Conservation (phyloP, 192 early-diverging fungal genomes). For the Coemansia sp. region DNA sequence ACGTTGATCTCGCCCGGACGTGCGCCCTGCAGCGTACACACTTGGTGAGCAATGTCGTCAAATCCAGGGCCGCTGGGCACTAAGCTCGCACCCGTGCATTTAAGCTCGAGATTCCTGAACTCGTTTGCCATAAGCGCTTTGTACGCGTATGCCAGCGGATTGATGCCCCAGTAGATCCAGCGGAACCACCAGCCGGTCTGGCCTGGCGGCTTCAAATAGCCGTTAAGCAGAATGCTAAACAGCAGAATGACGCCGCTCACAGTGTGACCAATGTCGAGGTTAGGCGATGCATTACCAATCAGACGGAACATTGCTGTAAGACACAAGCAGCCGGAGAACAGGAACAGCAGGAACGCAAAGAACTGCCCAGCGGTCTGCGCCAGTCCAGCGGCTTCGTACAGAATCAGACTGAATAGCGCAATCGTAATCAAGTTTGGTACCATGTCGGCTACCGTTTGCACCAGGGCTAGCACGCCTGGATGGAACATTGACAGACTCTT, state of each 20-base stretch:
- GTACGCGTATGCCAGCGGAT: slow-evolving; percentile 69
- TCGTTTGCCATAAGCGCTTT: slow-evolving; percentile 64
- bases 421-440: slow-evolving; percentile 59
- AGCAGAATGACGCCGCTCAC: slow-evolving; percentile 59
- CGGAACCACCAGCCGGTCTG: slow-evolving; percentile 59
- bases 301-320: slow-evolving; percentile 58
- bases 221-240: slow-evolving; percentile 61
- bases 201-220: slow-evolving; percentile 60
- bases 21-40: slow-evolving; percentile 68
- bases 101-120: slow-evolving; percentile 35
- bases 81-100: slow-evolving; percentile 32
- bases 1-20: slow-evolving; percentile 57
- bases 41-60: slow-evolving; percentile 50
- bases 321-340: slow-evolving; percentile 53
- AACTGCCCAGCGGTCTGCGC: slow-evolving; percentile 54
- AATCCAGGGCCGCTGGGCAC: slow-evolving; percentile 58
- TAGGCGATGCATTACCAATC: slow-evolving; percentile 60
- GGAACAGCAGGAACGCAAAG: slow-evolving; percentile 60
- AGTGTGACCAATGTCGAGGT: slow-evolving; percentile 58
- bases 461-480: slow-evolving; percentile 31
- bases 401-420: slow-evolving; percentile 56
- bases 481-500: slow-evolving; percentile 63
- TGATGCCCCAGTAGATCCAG: slow-evolving; percentile 64
- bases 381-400: slow-evolving; percentile 63
- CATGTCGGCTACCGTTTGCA: slow-evolving; percentile 20